Conservation (phyloP, 768 basidiomycete species). For the Kwoniella shandongensis region DNA sequence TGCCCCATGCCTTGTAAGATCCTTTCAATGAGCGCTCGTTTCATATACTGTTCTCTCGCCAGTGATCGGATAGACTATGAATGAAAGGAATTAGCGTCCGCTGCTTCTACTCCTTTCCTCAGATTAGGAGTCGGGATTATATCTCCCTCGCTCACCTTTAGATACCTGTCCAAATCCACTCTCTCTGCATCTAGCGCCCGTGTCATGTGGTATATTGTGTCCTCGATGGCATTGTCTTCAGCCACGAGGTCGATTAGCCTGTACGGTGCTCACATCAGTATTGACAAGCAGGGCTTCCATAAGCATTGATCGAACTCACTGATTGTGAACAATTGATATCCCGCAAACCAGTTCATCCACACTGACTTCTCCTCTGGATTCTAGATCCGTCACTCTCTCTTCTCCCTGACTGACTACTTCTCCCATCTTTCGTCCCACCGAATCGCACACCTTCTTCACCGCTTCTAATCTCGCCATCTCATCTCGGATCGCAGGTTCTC, state of each 20-base stretch:
- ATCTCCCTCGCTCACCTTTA: constrained; percentile 73
- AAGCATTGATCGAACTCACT: constrained; percentile 62
- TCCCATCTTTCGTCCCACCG: constrained; percentile 68
- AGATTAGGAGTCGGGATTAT: no score
- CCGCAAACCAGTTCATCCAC: constrained; percentile 97
- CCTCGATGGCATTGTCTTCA: constrained; percentile 98
- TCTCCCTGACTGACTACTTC: constrained; percentile 68
- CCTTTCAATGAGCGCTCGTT: constrained; percentile 89
- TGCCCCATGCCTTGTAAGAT: constrained; percentile 59
- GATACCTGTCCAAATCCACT: constrained; percentile 90
- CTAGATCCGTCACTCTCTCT: constrained; percentile 70
- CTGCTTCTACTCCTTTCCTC: no score
- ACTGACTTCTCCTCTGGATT: constrained; percentile 79
- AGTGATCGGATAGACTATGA: constrained; percentile 67
- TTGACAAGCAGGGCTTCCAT: neutral
- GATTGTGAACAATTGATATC: constrained; percentile 93
- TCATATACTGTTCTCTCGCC: constrained; percentile 96
- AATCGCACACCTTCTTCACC: constrained; percentile 83
- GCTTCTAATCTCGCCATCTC: constrained; percentile 94
- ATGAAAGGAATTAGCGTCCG: constrained; percentile 3
- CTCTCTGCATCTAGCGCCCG: constrained; percentile 77
- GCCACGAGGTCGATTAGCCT: constrained; percentile 95
- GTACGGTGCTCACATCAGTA: constrained; percentile 10
- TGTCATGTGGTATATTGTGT: constrained; percentile 95
- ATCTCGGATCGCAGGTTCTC: constrained; percentile 90